Base-by-base conservation (phyloP, 2,329 filamentous ascomycete genomes). In the Mariannaea sp. region DNA sequence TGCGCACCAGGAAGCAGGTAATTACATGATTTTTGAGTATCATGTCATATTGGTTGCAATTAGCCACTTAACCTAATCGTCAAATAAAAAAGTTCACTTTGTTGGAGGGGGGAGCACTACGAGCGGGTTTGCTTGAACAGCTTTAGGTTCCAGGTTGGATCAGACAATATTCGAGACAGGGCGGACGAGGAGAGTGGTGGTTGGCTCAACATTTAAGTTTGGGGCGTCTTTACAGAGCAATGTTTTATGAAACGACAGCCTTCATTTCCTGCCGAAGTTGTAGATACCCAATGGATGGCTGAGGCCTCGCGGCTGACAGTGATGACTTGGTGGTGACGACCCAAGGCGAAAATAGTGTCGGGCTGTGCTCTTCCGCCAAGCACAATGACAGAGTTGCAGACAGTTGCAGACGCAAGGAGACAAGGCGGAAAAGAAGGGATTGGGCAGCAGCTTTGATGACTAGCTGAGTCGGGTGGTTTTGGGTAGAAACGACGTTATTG, bases 141-240 rank as follows among this genome's bases (percentile, higher is more conserved):
- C n/a, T n/a, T 12, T 10, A 36, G 10, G 19, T 12, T 17, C 14
- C 7, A 13, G 19, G 39, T 22, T 20, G 13, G 19, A 20, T 19
- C 33, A 50, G 40, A 49, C 46, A 41, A 33, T 46, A 41, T 55
- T 35, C 46, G 12, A 42, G 33, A 55, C 52, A 45, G 10, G 8
- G 9, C 6, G 19, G 29, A 48, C 20, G 24, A 26, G 45, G n/a
- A 7, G 40, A 14, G 35, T 27, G 10, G 19, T n/a, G 24, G n/a
- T 47, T 22, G 33, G 6, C 8, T 13, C n/a, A 29, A 12, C 16
- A 12, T 29, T n/a, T 16, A 6, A 4, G 4, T 12, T 5, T 14
- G 30, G n/a, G 4, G n/a, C n/a, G 30, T 32, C 30, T 32, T 12
- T 32, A 12, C n/a, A 12, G 5, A 36, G 19, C 8, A 8, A n/a